Percentiles rank a stretch among this genome's conserved stretches.
phyloP scores from a whole-genome alignment of 305 asterid species.

The Fraxinus floribunda region DNA sequence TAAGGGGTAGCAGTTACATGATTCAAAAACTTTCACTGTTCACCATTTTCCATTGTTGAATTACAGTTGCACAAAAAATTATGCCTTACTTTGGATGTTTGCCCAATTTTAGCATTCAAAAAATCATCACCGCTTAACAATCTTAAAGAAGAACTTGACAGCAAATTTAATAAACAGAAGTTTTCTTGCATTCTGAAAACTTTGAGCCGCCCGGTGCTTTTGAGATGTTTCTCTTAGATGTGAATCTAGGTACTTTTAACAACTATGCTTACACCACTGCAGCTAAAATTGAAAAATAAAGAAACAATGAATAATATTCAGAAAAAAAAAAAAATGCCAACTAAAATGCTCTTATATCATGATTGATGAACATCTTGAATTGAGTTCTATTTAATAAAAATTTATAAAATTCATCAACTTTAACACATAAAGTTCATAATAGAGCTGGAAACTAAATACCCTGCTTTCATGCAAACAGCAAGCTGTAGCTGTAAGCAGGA shows the following conservation, averaged over 20 bases:
- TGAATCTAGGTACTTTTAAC: neutral
- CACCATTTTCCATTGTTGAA: constrained; percentile 14
- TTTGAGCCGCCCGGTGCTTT: neutral
- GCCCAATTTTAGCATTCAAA: neutral
- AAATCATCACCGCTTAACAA: neutral
- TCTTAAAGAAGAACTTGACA: neutral
- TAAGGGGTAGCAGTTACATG: constrained; percentile 5
- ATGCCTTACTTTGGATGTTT: constrained; percentile 16
- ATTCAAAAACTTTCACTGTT: constrained; percentile 15
- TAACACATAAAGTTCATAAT: neutral
- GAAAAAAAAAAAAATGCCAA: neutral
- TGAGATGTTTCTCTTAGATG: neutral
- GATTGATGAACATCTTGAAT: neutral
- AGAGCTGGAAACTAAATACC: constrained; percentile 3
- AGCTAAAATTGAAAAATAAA: neutral
- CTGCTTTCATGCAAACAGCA: constrained; percentile 20
- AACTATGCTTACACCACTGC: neutral
- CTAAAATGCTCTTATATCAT: neutral
- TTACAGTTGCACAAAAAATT: constrained; percentile 14
- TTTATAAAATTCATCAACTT: neutral
- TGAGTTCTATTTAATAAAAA: neutral
- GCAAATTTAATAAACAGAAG: neutral
- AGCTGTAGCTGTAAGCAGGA: constrained; percentile 18
- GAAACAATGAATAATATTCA: neutral
- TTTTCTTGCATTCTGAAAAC: neutral